Conservation (phyloP, 139 green algal genomes). For the Astrephomene gubernaculifera region DNA sequence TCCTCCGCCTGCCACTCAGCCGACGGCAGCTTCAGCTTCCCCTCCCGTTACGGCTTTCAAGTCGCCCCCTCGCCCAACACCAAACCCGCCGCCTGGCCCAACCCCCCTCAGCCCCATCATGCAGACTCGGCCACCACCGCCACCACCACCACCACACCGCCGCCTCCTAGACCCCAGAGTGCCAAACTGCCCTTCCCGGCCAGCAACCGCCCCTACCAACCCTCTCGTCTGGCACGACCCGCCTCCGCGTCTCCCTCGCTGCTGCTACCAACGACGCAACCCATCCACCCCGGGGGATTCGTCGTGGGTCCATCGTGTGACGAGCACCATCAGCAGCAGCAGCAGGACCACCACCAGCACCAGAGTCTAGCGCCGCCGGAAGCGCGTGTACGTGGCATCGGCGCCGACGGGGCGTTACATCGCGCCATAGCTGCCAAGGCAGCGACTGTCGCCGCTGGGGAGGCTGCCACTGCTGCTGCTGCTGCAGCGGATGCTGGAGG, state of each 20-base stretch:
- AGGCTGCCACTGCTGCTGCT: too few species aligned
- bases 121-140: neutral
- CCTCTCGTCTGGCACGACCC: too few species aligned
- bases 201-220: too few species aligned
- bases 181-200: too few species aligned
- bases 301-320: too few species aligned
- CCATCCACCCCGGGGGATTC: too few species aligned
- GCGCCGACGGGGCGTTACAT: neutral
- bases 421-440: neutral
- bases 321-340: neutral
- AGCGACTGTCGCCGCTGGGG: neutral
- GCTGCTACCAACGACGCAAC: too few species aligned
- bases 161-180: too few species aligned
- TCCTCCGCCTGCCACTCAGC: neutral
- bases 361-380: conserved; percentile 26
- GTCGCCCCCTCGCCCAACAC: neutral
- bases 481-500: too few species aligned
- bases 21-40: neutral
- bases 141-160: neutral
- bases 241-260: too few species aligned
- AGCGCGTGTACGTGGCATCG: conserved; percentile 1
- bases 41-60: neutral
- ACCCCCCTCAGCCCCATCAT: too few species aligned
- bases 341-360: neutral
- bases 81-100: neutral